Evolutionary conservation across 257 asterid species (phyloP).

Genomic region (Cynanchum wilfordii): DNA sequence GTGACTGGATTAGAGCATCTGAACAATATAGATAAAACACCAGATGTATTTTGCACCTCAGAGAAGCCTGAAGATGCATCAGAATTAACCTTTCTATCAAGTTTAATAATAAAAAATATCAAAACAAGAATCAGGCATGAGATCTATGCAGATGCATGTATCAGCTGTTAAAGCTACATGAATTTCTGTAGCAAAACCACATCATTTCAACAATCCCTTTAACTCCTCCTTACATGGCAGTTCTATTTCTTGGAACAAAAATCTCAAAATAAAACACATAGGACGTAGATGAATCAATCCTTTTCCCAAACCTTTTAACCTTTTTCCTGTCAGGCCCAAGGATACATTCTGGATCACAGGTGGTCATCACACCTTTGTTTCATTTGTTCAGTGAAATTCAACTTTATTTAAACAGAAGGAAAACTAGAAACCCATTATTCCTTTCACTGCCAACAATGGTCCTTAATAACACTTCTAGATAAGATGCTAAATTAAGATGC

Average conservation of each 20-base stretch:
- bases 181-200: background rate
- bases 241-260: background rate
- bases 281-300: background rate
- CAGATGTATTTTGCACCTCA: constrained; percentile 44
- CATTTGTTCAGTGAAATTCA: background rate
- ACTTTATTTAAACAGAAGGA: background rate
- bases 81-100: background rate
- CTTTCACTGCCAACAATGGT: background rate
- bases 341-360: background rate
- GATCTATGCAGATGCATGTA: background rate
- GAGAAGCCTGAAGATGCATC: constrained; percentile 50
- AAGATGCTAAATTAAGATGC: background rate
- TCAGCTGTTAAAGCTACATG: background rate
- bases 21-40: constrained; percentile 52
- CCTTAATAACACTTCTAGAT: background rate
- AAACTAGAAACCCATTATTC: background rate
- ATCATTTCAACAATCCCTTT: background rate
- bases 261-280: background rate
- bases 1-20: constrained; percentile 52
- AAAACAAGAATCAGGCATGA: background rate
- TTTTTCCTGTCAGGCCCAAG: background rate
- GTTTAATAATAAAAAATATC: background rate
- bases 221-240: background rate
- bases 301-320: background rate
- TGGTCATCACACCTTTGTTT: background rate